Evolutionary conservation across 2,329 filamentous ascomycete genomes (phyloP).

Genomic region (Pseudomassariella vexata): DNA sequence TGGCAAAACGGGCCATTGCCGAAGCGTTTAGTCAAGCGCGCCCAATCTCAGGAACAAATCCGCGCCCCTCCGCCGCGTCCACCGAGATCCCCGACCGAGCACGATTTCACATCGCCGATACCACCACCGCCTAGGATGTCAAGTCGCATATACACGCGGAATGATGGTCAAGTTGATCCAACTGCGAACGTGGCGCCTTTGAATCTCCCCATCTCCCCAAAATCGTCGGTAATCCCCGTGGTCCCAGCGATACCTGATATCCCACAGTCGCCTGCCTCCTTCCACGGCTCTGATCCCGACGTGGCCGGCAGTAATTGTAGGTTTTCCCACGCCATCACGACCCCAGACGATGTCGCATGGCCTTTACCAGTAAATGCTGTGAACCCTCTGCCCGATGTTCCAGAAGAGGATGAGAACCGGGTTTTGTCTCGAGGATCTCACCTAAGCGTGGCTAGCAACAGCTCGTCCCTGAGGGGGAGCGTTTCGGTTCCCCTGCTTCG

Average conservation of each 20-base stretch:
- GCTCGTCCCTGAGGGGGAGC: constrained; percentile 47
- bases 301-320: constrained; percentile 3
- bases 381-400: constrained; percentile 49
- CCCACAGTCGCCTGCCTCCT: constrained; percentile 19
- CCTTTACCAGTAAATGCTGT: constrained; percentile 33
- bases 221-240: too few relatives aligned
- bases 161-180: too few relatives aligned
- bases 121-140: constrained; percentile 47
- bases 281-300: constrained; percentile 13
- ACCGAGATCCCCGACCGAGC: constrained; percentile 39
- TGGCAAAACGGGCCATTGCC: constrained; percentile 21
- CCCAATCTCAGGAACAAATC: constrained; percentile 45
- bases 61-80: constrained; percentile 42
- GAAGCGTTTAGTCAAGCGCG: constrained; percentile 34
- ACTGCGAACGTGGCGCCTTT: too few relatives aligned
- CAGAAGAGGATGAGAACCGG: constrained; percentile 55
- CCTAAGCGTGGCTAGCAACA: constrained; percentile 39
- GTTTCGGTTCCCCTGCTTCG: constrained; percentile 50
- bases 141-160: constrained; percentile 43
- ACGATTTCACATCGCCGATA: constrained; percentile 31
- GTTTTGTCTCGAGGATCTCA: constrained; percentile 31
- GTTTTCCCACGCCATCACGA: constrained; percentile 35
- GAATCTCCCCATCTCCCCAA: too few relatives aligned
- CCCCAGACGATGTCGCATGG: constrained; percentile 37
- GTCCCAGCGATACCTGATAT: constrained; percentile 15